Evolutionary conservation across 2,329 filamentous ascomycete genomes (phyloP).

Genomic region (Aspergillus neoniger): DNA sequence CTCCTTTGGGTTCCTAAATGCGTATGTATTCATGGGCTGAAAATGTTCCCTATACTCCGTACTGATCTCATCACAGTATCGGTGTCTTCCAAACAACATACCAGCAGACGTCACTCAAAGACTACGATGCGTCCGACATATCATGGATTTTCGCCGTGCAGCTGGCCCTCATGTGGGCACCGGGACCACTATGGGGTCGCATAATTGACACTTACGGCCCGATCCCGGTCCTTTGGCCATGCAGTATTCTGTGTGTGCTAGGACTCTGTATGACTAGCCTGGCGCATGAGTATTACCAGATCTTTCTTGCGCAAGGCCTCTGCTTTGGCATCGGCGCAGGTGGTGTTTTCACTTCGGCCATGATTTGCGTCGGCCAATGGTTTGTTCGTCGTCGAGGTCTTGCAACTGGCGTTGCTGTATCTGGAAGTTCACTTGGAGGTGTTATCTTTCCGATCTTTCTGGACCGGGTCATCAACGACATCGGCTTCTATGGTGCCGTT

Average conservation of each 20-base stretch:
- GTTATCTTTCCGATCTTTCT: conserved; percentile 30
- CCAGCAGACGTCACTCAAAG: conserved; percentile 42
- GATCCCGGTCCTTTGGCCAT: conserved; percentile 15
- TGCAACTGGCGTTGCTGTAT: conserved; percentile 15
- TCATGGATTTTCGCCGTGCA: conserved; percentile 51
- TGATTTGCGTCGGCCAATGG: conserved; percentile 24
- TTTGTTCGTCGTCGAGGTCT: conserved; percentile 19
- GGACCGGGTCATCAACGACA: conserved; percentile 15
- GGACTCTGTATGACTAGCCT: conserved; percentile 22
- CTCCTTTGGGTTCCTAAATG: conserved; percentile 7
- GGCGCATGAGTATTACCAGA: conserved; percentile 18
- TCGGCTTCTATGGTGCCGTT: conserved; percentile 24
- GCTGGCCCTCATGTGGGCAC: conserved; percentile 43
- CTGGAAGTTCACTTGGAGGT: conserved; percentile 22
- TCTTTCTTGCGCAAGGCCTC: conserved; percentile 21
- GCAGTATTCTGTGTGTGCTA: conserved; percentile 18
- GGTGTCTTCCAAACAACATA: conserved; percentile 52
- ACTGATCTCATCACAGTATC: conserved; percentile 24
- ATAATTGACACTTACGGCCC: conserved; percentile 18
- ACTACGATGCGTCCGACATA: conserved; percentile 43
- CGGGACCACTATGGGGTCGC: conserved; percentile 25
- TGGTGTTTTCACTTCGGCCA: conserved; percentile 15
- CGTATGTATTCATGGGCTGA: not conserved
- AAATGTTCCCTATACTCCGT: not conserved
- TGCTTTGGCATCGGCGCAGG: conserved; percentile 21